Evolutionary conservation across 805 yeast species (phyloP), one percentile per base, ranked within the genome.

Genomic region (Yarrowia divulgata): DNA sequence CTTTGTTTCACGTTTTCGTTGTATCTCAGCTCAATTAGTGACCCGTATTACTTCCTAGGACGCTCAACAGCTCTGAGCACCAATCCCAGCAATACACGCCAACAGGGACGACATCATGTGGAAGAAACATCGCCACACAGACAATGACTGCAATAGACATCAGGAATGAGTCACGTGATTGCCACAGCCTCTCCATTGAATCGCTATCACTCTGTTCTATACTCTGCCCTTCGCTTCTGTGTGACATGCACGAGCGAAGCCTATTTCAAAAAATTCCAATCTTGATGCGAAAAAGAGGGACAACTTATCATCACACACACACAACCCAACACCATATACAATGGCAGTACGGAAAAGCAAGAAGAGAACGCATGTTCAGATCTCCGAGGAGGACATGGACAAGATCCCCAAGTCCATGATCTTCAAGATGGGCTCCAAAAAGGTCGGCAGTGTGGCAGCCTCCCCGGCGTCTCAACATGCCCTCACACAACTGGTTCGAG

Each of bases 331-430:
- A 7, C 34, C 34, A 18, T 19, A 70, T 52, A 71, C 71, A 40
- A 45, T 46, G 67, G 63, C 68, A 23, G 67, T 72, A 73, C 72
- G 74, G 72, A 69, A 85, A 85, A 85, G 83, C 69, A 93, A 93
- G 81, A 90, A 87, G 77, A 89, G 97, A 85, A 94, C 98, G 16
- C 98, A 93, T 77, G 90, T 82, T 63, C 84, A 84, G 71, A 80
- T 80, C 42, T 81, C 86, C 34, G 89, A 86, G 72, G 96, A 88
- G 73, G 91, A 88, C 70, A 79, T 81, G 58, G 88, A 88, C 63
- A 87, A 87, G 74, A 87, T 92, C 71, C 98, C 99, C 23, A 86
- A 90, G 75, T 93, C 98, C 1, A 93, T 95, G 97, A 98, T 95
- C 68, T 84, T 95, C 72, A 87, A 95, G 74, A 85, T 93, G 68